Conservation (phyloP, 306 rosid genomes). For the Cotoneaster glaucophyllus region DNA sequence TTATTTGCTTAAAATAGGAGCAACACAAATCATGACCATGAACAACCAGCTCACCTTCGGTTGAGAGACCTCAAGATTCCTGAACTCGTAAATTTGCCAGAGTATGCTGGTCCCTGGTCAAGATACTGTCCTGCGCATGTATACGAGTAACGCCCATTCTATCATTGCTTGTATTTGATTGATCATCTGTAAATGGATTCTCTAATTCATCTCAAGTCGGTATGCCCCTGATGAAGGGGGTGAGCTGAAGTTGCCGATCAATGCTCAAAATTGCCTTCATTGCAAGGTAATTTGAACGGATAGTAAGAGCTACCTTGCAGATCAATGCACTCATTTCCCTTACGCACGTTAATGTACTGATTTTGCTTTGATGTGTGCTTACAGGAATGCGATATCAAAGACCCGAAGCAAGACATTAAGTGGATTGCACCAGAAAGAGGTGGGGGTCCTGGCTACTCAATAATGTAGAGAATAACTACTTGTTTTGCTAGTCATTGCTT, state of each 20-base stretch:
- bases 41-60: constrained; percentile 89
- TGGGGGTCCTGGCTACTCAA: constrained; percentile 84
- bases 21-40: constrained; percentile 97
- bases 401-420: constrained; percentile 77
- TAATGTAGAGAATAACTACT: constrained; percentile 33
- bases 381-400: constrained; percentile 93
- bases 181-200: not conserved
- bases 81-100: constrained; percentile 61
- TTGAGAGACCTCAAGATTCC: constrained; percentile 73
- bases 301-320: not conserved
- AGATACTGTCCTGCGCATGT: constrained; percentile 94
- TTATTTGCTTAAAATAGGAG: constrained; percentile 45
- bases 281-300: constrained; percentile 65
- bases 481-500: not conserved
- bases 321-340: not conserved
- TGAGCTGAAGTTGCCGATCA: constrained; percentile 70
- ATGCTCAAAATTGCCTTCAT: constrained; percentile 91
- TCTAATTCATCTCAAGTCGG: constrained; percentile 25
- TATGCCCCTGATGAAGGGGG: constrained; percentile 55
- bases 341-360: not conserved
- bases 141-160: constrained; percentile 60
- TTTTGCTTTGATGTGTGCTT: not conserved
- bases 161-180: constrained; percentile 7
- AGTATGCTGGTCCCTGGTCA: constrained; percentile 75
- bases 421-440: constrained; percentile 97